These are phyloP conservation scores for Pyrus betulifolia DNA, from an alignment of 306 rosid genomes.

Conservation along the genomic window DNA sequence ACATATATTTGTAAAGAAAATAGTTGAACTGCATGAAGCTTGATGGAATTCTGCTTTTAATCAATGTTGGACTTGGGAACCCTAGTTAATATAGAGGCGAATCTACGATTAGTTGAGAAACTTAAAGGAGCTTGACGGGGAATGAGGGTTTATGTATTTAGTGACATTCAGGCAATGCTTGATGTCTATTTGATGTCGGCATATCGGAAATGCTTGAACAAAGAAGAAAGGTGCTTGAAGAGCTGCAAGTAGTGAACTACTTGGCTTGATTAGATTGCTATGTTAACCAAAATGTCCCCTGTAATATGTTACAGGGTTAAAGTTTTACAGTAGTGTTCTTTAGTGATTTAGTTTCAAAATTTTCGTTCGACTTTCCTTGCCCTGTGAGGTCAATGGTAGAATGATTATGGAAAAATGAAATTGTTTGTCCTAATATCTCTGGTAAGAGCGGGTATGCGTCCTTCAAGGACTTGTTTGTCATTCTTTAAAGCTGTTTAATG, in stretches of 20 bases:
- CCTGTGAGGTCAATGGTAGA: no score
- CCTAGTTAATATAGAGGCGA: neutral
- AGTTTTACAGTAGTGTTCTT: neutral
- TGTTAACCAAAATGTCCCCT: neutral
- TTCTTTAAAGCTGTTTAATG: neutral
- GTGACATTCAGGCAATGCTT: neutral
- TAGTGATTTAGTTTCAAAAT: neutral
- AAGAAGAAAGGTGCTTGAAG: neutral
- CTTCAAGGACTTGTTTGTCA: neutral
- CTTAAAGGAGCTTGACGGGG: neutral
- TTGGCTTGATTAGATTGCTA: neutral
- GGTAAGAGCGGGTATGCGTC: neutral
- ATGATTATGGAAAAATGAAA: no score
- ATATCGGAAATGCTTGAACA: neutral
- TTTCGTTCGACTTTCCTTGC: neutral
- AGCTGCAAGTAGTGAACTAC: neutral
- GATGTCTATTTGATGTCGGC: neutral
- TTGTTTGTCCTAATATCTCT: neutral
- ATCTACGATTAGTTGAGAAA: neutral
- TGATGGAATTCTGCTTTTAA: neutral
- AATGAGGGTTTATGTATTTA: neutral
- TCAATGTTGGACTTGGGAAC: neutral
- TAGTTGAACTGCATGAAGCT: no score
- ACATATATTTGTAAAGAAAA: no score
- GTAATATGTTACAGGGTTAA: neutral